Evolutionary conservation across 2,329 filamentous ascomycete genomes (phyloP).

Genomic region (Aspergillus sp.): DNA sequence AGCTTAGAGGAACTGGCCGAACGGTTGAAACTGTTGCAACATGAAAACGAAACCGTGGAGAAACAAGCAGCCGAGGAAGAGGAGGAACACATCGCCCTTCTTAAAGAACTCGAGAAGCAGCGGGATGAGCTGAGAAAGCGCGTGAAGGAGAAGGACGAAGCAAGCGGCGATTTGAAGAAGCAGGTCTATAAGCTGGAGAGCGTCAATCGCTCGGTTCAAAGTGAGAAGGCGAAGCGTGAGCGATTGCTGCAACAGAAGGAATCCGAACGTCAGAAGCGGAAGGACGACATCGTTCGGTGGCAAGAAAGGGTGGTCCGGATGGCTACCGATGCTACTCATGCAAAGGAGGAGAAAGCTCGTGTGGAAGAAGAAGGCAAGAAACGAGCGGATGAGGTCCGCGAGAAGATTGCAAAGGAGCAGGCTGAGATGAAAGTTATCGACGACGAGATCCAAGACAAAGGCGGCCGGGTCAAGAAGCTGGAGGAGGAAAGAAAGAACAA

Average conservation of each 20-base stretch:
- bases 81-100: slow-evolving; percentile 63
- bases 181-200: slow-evolving; percentile 78
- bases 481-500: slow-evolving; percentile 56
- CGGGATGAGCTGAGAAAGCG: slow-evolving; percentile 74
- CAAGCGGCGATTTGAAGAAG: slow-evolving; percentile 77
- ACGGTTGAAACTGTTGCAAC: slow-evolving; percentile 73
- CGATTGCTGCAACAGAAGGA: slow-evolving; percentile 59
- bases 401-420: slow-evolving; percentile 46
- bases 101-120: slow-evolving; percentile 70
- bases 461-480: slow-evolving; percentile 58
- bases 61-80: slow-evolving; percentile 66
- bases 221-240: slow-evolving; percentile 75
- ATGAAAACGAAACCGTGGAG: slow-evolving; percentile 78
- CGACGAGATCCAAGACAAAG: slow-evolving; percentile 61
- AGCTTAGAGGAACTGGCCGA: slow-evolving; percentile 76
- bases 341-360: slow-evolving; percentile 41
- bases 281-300: slow-evolving; percentile 60
- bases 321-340: slow-evolving; percentile 46
- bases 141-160: slow-evolving; percentile 86
- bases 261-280: slow-evolving; percentile 58
- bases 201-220: slow-evolving; percentile 75
- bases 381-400: slow-evolving; percentile 40
- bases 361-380: slow-evolving; percentile 40
- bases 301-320: slow-evolving; percentile 54
- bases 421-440: slow-evolving; percentile 55